Conservation (phyloP, 441 rosid genomes). For the Hura crepitans region DNA sequence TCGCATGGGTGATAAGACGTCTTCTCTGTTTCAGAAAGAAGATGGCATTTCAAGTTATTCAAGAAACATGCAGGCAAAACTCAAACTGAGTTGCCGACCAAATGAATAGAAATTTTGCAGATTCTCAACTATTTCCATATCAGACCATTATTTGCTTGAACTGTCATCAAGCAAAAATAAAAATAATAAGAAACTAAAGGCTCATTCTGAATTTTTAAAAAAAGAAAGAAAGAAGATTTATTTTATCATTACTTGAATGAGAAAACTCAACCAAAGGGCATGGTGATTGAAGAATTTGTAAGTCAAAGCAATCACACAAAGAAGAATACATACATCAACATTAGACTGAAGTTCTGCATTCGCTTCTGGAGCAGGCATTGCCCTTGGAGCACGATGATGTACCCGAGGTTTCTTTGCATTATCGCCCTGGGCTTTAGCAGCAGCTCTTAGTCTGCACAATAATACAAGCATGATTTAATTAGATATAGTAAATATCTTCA, state of each 20-base stretch:
- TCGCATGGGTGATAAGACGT: conserved; percentile 85
- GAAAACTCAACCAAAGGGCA: background rate
- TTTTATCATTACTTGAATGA: background rate
- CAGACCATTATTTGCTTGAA: too few species aligned
- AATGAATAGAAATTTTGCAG: background rate
- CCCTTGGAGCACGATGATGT: conserved; percentile 64
- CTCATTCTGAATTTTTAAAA: too few species aligned
- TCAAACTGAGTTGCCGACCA: background rate
- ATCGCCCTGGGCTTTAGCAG: conserved; percentile 67
- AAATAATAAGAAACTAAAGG: too few species aligned
- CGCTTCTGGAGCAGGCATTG: conserved; percentile 80
- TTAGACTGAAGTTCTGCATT: conserved; percentile 87
- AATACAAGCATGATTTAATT: background rate
- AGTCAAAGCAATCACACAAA: conserved; percentile 11
- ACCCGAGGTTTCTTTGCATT: conserved; percentile 56
- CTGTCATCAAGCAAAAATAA: too few species aligned
- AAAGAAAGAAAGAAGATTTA: too few species aligned
- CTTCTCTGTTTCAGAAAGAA: conserved; percentile 54
- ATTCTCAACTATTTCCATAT: background rate
- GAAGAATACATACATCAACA: conserved; percentile 58
- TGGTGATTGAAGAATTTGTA: conserved; percentile 1
- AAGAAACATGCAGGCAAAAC: background rate
- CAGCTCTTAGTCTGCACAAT: conserved; percentile 60
- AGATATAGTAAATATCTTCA: too few species aligned
- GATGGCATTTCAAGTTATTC: background rate